Base-by-base conservation (phyloP, 768 basidiomycete species). In the Auricularia heimuer region DNA sequence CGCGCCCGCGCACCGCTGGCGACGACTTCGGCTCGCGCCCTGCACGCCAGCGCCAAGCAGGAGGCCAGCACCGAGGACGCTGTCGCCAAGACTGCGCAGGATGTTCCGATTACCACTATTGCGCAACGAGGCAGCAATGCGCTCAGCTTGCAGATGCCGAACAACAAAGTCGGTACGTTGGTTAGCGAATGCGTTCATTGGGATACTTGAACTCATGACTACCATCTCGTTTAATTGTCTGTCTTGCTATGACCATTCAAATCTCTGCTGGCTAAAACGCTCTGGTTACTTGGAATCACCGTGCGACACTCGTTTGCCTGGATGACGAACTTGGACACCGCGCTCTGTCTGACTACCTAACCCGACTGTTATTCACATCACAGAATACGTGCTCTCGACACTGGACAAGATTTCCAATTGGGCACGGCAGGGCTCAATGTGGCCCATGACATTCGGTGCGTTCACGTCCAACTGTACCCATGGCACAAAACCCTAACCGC, bases 341-440 rank as follows among this genome's bases (percentile, higher is more conserved):
- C 37, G 44, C 42, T 33, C 54, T n/a, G 21, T 24, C 66, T 56
- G 10, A 62, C 44, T 18, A 14, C 61, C 16, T 24, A 24, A 10
- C 16, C 47, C 33, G n/a, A 63, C 4, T 42, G 16, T 34, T 29
- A 29, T 29, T 29, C 29, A 2, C 29, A 29, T 29, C 29, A 21
- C 70, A 94, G 97, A 99, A 77, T 98, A 98, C 82, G 95, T 98
- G 1, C 80, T 98, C 62, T 93, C 95, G 1, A 96, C 94, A 0
- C 78, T 97, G 64, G 97, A 99, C 80, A 98, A 98, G 77, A 82
- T 98, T 18, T 88, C 89, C 71, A 98, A 98, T 75, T 98, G 97
- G 97, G 96, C 89, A 8, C 81, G 95, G 63, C 96, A 98, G 78
- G 89, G 96, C 65, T 96, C 94, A 47, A 96, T 98, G 87, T 98